Evolutionary conservation across 345 rosid species (phyloP).

Genomic region (Trapa incisa): DNA sequence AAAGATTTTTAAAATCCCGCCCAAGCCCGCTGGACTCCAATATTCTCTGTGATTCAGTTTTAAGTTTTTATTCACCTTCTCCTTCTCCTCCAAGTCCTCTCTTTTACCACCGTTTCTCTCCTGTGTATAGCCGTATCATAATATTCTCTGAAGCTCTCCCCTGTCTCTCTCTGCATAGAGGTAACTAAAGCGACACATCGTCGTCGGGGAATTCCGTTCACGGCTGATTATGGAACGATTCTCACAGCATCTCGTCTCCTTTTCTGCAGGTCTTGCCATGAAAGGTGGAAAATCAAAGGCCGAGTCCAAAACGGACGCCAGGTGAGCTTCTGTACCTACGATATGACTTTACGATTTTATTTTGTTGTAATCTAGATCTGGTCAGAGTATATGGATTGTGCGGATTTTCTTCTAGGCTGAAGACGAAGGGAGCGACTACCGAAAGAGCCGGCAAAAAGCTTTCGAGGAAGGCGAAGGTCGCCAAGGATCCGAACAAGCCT

Average conservation of each 20-base stretch:
- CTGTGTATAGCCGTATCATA: background rate
- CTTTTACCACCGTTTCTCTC: background rate
- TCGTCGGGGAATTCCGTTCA: background rate
- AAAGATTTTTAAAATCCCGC: background rate
- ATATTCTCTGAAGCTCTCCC: background rate
- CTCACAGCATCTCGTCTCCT: background rate
- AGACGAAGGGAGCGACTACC: conserved; percentile 19
- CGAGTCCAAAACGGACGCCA: background rate
- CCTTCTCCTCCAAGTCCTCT: background rate
- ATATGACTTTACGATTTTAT: background rate
- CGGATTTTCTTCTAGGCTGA: conserved; percentile 72
- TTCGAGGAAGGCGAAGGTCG: conserved; percentile 34
- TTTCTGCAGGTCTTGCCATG: conserved; percentile 6
- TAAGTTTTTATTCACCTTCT: too few species aligned
- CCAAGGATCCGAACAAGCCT: conserved; percentile 41
- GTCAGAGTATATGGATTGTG: background rate
- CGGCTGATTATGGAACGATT: background rate
- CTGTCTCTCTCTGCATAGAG: background rate
- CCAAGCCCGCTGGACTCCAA: background rate
- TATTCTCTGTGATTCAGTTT: too few species aligned
- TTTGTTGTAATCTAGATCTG: background rate
- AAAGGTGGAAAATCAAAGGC: conserved; percentile 10
- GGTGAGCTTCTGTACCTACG: background rate
- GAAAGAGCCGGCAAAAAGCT: conserved; percentile 18
- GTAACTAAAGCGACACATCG: background rate